These are phyloP conservation scores for Spergularia marina DNA, from an alignment of 148 eudicot species.

Conservation along the genomic window DNA sequence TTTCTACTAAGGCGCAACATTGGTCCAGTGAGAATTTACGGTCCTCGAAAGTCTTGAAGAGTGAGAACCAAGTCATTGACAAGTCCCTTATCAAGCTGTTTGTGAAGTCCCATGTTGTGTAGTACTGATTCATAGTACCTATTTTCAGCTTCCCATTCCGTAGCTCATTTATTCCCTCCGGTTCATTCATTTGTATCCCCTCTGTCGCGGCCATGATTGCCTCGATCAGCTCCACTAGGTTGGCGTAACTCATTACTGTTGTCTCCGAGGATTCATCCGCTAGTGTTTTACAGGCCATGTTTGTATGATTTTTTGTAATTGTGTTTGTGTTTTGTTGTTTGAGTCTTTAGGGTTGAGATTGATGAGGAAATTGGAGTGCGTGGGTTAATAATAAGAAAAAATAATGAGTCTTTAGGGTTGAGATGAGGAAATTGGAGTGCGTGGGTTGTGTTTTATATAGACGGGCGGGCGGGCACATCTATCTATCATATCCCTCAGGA, in stretches of 20 bases:
- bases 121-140: slow-evolving; percentile 6
- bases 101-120: slow-evolving; percentile 10
- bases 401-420: too few species aligned
- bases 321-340: too few species aligned
- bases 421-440: too few species aligned
- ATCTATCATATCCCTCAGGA: too few species aligned
- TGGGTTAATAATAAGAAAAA: too few species aligned
- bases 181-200: not conserved
- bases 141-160: not conserved
- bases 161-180: not conserved
- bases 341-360: too few species aligned
- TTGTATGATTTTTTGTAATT: too few species aligned
- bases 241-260: not conserved
- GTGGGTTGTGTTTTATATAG: too few species aligned
- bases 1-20: slow-evolving; percentile 2
- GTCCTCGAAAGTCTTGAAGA: slow-evolving; percentile 1
- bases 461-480: too few species aligned
- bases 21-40: not conserved
- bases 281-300: slow-evolving; percentile 1
- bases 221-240: not conserved
- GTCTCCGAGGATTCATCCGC: not conserved
- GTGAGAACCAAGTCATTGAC: slow-evolving; percentile 2
- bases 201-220: not conserved
- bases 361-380: too few species aligned
- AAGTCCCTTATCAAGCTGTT: slow-evolving; percentile 5